phyloP scores from a whole-genome alignment of 106 monocot genomes.

The Chionographis japonica region DNA sequence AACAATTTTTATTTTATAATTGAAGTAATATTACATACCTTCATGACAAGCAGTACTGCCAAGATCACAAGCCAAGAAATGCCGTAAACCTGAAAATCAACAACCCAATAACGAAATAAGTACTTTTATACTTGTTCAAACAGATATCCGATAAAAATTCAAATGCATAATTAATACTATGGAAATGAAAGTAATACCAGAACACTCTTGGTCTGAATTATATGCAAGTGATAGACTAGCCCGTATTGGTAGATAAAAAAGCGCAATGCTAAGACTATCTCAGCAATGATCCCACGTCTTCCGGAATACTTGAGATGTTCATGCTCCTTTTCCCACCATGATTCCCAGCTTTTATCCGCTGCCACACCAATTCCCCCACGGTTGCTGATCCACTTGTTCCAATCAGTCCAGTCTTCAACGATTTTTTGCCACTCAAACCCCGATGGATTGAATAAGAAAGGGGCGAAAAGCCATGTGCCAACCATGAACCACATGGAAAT shows the following conservation, averaged over 20 bases:
- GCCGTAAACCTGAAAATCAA: constrained; percentile 75
- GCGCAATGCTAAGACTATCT: constrained; percentile 60
- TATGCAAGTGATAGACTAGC: constrained; percentile 83
- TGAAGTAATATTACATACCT: constrained; percentile 34
- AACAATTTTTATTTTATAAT: background rate
- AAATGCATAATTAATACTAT: background rate
- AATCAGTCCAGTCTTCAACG: constrained; percentile 94
- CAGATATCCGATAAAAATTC: too few relatives aligned
- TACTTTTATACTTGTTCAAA: background rate
- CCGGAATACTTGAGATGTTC: constrained; percentile 81
- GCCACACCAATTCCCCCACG: constrained; percentile 89
- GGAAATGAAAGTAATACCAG: constrained; percentile 36
- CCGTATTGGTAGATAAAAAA: constrained; percentile 98
- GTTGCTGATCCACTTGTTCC: constrained; percentile 94
- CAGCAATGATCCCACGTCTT: constrained; percentile 51
- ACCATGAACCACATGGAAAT: constrained; percentile 98
- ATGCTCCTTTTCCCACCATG: constrained; percentile 96
- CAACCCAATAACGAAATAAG: background rate
- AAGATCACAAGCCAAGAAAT: constrained; percentile 81
- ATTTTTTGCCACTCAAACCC: constrained; percentile 99
- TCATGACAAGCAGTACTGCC: constrained; percentile 72
- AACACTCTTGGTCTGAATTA: constrained; percentile 61
- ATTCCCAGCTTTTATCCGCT: constrained; percentile 89
- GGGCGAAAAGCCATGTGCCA: constrained; percentile 90
- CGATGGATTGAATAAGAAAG: constrained; percentile 91